Evolutionary conservation across 2,329 filamentous ascomycete genomes (phyloP), one percentile per base, ranked within the genome.

Genomic region (Pseudocercospora ulei): DNA sequence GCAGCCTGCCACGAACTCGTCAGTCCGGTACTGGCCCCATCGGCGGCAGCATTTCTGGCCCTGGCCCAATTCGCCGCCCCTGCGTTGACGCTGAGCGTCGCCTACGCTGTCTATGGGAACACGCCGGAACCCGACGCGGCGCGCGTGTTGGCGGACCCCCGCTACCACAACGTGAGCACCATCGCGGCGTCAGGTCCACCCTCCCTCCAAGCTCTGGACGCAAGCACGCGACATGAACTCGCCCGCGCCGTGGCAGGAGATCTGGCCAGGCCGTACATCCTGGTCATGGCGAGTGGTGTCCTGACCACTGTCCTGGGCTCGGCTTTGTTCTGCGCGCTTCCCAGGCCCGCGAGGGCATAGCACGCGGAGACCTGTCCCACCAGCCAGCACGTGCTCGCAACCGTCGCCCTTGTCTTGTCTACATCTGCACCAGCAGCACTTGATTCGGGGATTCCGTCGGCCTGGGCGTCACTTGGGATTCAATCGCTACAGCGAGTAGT

Each of bases 61-160:
- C 31, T 30, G 29, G 42, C 38, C 11, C 42, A 39, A 22, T 23
- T 47, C 4, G 41, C 23, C 3, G 41, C 13, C 7, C 37, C 38
- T 4, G 38, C 38, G 3, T 33, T 47, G 3, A 26, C 41, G 5
- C 38, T 44, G 3, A 41, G 41, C 18, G 39, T 44, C 18, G 37
- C 41, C 11, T 34, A 38, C 13, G 28, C 44, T 7, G 38, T 38
- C 2, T 44, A 44, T 24, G 20, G 40, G 13, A 46, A 46, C 26
- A 19, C 17, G 2, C 29, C 31, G 12, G 29, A 39, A 22, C 8
- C 16, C 7, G 30, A 25, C n/a, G n/a, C n/a, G n/a, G n/a, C n/a
- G n/a, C n/a, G n/a, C n/a, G n/a, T n/a, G n/a, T n/a, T n/a, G n/a
- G n/a, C n/a, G n/a, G n/a, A n/a, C n/a, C n/a, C n/a, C n/a, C n/a